Evolutionary conservation across 768 basidiomycete species (phyloP), one percentile per base, ranked within the genome.

Genomic region (Sutorius australiensis): DNA sequence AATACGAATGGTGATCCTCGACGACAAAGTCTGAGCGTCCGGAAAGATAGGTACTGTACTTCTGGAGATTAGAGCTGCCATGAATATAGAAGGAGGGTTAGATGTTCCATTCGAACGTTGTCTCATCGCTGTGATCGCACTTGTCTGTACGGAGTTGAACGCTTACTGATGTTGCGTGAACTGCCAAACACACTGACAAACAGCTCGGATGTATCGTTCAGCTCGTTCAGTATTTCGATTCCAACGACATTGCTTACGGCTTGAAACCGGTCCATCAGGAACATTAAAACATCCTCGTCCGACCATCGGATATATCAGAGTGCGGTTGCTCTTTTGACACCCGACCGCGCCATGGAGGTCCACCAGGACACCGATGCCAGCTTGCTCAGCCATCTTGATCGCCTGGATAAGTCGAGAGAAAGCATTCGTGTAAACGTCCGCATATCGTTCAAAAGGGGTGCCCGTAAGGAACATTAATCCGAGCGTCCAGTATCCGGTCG

Each of bases 1-100:
- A 80, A 73, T 89, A 82, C 38, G 83, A 82, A 59, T 90, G 89
- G 62, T 88, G 82, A 54, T 92, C 88, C 54, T 85, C 74, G 6
- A 89, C 80, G 21, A 86, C 75, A 54, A 87, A 90, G 57, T 86
- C 83, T 1, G 66, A 59, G 50, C 81, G 70, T 33, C 71, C 66
- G 3, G 77, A 73, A 5, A 83, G 71, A 57, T 72, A 87, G 19
- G 68, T 57, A 38, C 74, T 55, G 30, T 63, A 63, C 28, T 64
- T 51, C 12, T 57, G 38, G 33, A 64, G 75, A 57, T 87, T 72
- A 70, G 89, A 92, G 1, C 75, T 85, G 50, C 90, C 85, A 50
- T 84, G 82, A 24, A 90, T 60, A 62, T 89, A 87, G 1, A 89
- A 58, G 89, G 84, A 42, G 89, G 76, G 27, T 53, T 58, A 0